Evolutionary conservation across 2,329 filamentous ascomycete genomes (phyloP), one percentile per base, ranked within the genome.

Genomic region (Botryotinia narcissicola): DNA sequence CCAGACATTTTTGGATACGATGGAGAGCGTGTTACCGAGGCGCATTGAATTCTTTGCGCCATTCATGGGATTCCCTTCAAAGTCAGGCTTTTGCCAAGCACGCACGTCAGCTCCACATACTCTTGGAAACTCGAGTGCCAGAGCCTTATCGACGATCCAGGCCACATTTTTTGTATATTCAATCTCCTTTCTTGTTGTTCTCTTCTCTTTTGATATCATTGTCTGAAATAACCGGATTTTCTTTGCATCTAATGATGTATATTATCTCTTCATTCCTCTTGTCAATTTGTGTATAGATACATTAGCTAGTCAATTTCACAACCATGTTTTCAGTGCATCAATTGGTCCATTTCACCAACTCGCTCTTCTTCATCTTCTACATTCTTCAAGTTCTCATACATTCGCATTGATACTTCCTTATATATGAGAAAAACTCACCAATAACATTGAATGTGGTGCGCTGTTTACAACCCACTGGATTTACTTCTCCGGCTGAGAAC

Each of bases 351-450:
- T n/a, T 46, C 63, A 40, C 44, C 10, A 10, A n/a, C 18, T 7
- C 1, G 10, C 22, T 12, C 10, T 3, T 51, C 14, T 20, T 37
- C n/a, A 18, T 18, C 22, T 9, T 16, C 0, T 1, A n/a, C 0
- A 10, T 20, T 20, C 25, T n/a, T 1, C 32, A 18, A 3, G 20
- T 51, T 20, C 22, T 8, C 18, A 25, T n/a, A 54, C 12, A 4
- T 67, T n/a, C 6, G 7, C 10, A 37, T 40, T 18, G 22, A 54
- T 12, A 40, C 18, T 51, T 20, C 18, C 37, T n/a, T 25, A n/a
- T 37, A 9, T 1, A 3, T 51, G 3, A 4, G 32, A n/a, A 9
- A 9, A 67, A 67, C 14, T 20, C 29, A 8, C 32, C 29, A 51
- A 51, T 66, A 32, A 66, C 4, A 25, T n/a, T 14, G n/a, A 48